Evolutionary conservation across 192 early-diverging fungal species (phyloP).

Genomic region (Linnemannia schmuckeri): DNA sequence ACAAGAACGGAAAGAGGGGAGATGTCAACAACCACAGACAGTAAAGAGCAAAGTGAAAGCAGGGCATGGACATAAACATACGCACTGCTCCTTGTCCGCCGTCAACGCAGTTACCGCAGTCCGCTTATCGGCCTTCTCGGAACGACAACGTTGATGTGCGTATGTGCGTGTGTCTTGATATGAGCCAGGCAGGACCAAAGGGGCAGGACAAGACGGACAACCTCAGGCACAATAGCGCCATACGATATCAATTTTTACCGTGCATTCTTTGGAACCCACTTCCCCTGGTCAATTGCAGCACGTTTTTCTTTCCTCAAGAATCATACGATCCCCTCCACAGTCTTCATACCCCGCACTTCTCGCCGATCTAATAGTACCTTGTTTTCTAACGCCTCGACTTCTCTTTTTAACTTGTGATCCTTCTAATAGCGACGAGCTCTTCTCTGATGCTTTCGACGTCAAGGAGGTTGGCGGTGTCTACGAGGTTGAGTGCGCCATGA

Average conservation of each 20-base stretch:
- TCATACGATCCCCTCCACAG: not conserved
- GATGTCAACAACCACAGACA: too few relatives aligned
- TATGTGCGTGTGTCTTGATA: not conserved
- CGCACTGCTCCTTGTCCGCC: too few relatives aligned
- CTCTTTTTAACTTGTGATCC: not conserved
- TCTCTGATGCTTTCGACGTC: slow-evolving; percentile 89
- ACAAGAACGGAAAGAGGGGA: too few relatives aligned
- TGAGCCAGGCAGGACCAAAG: not conserved
- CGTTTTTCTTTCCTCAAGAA: not conserved
- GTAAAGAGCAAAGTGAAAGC: too few relatives aligned
- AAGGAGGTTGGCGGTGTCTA: slow-evolving; percentile 72
- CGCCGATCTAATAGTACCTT: not conserved
- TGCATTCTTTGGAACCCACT: not conserved
- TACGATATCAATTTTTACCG: not conserved
- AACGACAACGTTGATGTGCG: not conserved
- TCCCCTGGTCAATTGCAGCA: not conserved
- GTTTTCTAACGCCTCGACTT: not conserved
- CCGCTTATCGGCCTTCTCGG: not conserved
- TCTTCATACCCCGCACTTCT: not conserved
- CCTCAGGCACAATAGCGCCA: not conserved
- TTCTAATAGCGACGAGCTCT: slow-evolving; percentile 82
- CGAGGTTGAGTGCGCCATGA: slow-evolving; percentile 86
- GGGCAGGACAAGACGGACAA: not conserved
- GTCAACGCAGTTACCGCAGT: not conserved
- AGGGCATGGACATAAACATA: too few relatives aligned